Base-by-base conservation (phyloP, 768 basidiomycete genomes). In the Macrocybe gigantea region DNA sequence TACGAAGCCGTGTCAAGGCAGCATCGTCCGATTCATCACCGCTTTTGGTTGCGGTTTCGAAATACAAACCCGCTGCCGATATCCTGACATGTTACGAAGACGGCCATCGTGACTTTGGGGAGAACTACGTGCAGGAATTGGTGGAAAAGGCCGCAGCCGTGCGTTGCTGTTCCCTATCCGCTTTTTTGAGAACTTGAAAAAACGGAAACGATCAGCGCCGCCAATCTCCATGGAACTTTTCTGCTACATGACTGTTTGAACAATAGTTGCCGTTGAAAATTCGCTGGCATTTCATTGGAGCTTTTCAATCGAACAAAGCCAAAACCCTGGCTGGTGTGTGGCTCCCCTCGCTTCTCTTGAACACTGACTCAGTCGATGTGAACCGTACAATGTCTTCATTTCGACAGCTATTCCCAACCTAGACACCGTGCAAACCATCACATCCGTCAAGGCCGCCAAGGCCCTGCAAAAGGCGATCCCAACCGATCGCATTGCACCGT, bases 231-330 rank as follows among this genome's bases (percentile, higher is more conserved):
- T 38, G 32, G 11, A 14, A 40, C 41, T 9, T 38, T 49, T 49
- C 30, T 37, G 43, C 40, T 39, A 41, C 37, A 33, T 31, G 38
- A 47, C 22, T 33, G 46, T 49, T 37, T 22, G 43, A 5, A 39
- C 29, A 45, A 14, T 60, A 95, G 93, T 78, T 98, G n/a, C 91
- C 95, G 1, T 52, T 56, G 15, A 87, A 90, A 53, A 92, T 98
- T 55, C 77, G 85, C 52, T 98, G 95, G 95, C 95, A 98, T 67
- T 98, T 95, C 63, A 95, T 98, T 55, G 95, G 95, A 6, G 81
- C 85, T 2, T 68, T 97, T 13, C 93, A 98, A 62, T 89, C 88
- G 9, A 97, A 97, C 67, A 97, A 98, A 65, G 82, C 85, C 31
- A 97, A 94, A 67, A 69, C 71, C n/a, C 77, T 95, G 11, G 91